Conservation (phyloP, 257 asterid genomes). For the Jacaranda mimosifolia region DNA sequence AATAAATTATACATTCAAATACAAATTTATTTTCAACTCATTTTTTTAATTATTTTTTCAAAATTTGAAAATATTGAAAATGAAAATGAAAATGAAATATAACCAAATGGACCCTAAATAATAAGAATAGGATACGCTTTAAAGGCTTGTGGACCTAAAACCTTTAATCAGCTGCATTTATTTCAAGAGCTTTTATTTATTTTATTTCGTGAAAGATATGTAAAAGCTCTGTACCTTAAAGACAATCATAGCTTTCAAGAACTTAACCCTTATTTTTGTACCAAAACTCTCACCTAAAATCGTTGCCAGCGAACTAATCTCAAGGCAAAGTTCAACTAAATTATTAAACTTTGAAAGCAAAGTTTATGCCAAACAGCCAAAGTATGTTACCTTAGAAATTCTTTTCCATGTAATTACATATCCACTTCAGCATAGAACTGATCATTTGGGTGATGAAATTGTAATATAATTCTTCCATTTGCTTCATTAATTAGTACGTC, state of each 20-base stretch:
- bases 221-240: neutral
- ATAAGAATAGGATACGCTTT: neutral
- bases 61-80: too few species aligned
- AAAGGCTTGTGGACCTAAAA: neutral
- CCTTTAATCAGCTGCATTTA: slow-evolving; percentile 1
- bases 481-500: neutral
- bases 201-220: neutral
- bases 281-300: neutral
- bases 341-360: too few species aligned
- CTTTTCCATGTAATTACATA: too few species aligned
- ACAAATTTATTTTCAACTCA: too few species aligned
- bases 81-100: too few species aligned
- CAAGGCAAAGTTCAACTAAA: neutral
- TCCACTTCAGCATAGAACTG: too few species aligned
- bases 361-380: neutral
- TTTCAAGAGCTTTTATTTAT: neutral
- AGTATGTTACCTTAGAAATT: neutral
- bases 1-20: too few species aligned
- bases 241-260: slow-evolving; percentile 5
- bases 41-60: too few species aligned
- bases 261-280: slow-evolving; percentile 17
- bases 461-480: neutral
- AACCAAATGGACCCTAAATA: neutral
- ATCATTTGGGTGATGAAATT: neutral
- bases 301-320: neutral